Base-by-base conservation (phyloP, 2,329 filamentous ascomycete genomes). In the Fusarium denticulatum region DNA sequence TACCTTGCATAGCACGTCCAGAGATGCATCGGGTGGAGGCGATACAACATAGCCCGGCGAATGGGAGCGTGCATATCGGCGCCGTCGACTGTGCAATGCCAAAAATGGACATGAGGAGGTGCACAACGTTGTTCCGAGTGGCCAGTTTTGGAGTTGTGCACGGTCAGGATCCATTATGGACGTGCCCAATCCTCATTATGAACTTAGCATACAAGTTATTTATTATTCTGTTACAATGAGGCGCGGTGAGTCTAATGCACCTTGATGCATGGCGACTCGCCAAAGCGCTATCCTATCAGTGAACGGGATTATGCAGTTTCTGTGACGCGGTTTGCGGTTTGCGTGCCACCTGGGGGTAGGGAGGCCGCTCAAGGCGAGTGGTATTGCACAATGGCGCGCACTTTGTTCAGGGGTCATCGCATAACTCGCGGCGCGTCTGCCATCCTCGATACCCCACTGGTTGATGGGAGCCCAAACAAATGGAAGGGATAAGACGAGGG, bases 291-390 rank as follows among this genome's bases (percentile, higher is more conserved):
- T 60, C 80, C 79, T 76, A 79, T 82, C 79, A 80, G 68, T 74
- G 71, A 42, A 71, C 79, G 77, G 72, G 69, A 76, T 80, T 82
- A 77, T 82, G 81, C 80, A 82, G 75, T 76, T 73, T 77, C 79
- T 81, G 80, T 81, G 80, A 81, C 75, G 76, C 76, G 60, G 64
- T 57, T 72, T 75, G 64, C 43, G 72, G 75, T 76, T 76, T 79
- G 77, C 77, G 78, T 79, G 78, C 77, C 78, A 79, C 72, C 74
- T 74, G 45, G 36, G 60, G 58, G 68, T 59, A 70, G 60, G 68
- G 75, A 69, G 71, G 69, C 69, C 65, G 64, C 71, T 70, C 52
- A 65, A 69, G 64, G 60, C 66, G 71, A 78, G 75, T 78, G 70
- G 67, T 64, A 77, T 64, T 67, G 60, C 71, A 67, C 63, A 59